phyloP scores from a whole-genome alignment of 2,329 filamentous ascomycete species.

The Claviceps spartinae region DNA sequence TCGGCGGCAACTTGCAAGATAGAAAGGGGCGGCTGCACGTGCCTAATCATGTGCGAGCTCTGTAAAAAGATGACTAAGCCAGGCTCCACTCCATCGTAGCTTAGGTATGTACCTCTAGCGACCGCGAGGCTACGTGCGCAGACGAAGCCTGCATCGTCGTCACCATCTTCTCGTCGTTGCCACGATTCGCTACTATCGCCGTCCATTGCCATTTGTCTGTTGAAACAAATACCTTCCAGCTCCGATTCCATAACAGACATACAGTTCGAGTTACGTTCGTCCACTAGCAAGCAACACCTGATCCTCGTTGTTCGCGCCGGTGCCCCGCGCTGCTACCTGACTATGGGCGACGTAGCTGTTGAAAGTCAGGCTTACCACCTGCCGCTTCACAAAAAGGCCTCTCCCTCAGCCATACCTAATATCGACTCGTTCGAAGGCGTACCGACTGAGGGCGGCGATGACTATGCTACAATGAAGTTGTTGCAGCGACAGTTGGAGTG shows the following conservation, averaged over 20 bases:
- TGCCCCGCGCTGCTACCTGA: constrained; percentile 11
- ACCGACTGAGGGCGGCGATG: constrained; percentile 68
- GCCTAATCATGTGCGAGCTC: neutral
- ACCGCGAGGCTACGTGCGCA: constrained; percentile 4
- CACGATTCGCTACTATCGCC: neutral
- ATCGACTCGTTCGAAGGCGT: constrained; percentile 83
- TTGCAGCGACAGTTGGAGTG: constrained; percentile 92
- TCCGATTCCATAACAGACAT: neutral
- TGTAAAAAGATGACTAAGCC: constrained; percentile 1
- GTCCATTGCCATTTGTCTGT: neutral
- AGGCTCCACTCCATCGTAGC: neutral
- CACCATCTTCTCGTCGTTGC: neutral
- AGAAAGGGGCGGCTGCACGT: neutral
- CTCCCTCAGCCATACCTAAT: constrained; percentile 70
- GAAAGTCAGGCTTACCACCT: constrained; percentile 65
- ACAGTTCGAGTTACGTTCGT: neutral
- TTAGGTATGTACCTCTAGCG: no score
- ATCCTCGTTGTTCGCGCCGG: neutral
- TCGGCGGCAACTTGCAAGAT: no score
- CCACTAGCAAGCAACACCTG: neutral
- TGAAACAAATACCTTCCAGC: neutral
- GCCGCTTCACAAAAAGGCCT: constrained; percentile 68
- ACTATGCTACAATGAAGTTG: constrained; percentile 93
- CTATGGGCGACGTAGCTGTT: constrained; percentile 78
- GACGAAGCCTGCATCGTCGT: constrained; percentile 1